phyloP scores from a whole-genome alignment of 208 protist genomes.

The Jaenimonas drosophilae region DNA sequence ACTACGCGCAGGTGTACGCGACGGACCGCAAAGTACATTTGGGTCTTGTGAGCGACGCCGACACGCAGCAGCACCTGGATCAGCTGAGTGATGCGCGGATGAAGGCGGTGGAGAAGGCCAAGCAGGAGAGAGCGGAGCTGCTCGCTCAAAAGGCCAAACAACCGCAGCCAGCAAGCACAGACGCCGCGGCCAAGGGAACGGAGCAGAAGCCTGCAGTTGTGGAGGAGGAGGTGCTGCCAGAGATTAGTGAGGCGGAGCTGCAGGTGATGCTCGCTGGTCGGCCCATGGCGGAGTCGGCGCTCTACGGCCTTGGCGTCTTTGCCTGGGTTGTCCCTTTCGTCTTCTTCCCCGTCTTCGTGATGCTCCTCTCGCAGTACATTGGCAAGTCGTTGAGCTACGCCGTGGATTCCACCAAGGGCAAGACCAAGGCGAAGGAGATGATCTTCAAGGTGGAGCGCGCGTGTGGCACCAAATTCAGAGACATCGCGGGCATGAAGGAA shows the following conservation, averaged over 20 bases:
- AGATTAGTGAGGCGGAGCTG: constrained; percentile 9
- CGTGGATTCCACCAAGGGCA: constrained; percentile 33
- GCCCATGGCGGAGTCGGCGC: constrained; percentile 44
- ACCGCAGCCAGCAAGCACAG: constrained; percentile 3
- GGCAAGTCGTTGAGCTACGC: constrained; percentile 38
- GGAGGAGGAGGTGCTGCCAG: neutral
- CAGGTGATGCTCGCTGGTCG: constrained; percentile 29
- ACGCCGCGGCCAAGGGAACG: constrained; percentile 1
- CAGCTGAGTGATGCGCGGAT: constrained; percentile 14
- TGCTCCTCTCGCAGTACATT: constrained; percentile 60
- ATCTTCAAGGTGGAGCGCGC: constrained; percentile 51
- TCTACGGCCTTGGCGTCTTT: constrained; percentile 50
- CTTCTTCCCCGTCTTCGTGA: constrained; percentile 76
- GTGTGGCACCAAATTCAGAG: constrained; percentile 50
- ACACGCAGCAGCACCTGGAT: constrained; percentile 51
- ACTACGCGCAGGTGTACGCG: constrained; percentile 52
- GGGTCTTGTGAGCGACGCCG: constrained; percentile 36
- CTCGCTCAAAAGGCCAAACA: constrained; percentile 3
- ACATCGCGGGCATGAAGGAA: constrained; percentile 91
- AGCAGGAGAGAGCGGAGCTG: constrained; percentile 15
- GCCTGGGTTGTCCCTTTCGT: constrained; percentile 76
- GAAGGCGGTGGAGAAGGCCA: constrained; percentile 6
- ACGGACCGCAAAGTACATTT: constrained; percentile 34
- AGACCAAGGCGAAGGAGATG: constrained; percentile 51
- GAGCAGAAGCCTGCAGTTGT: neutral